Evolutionary conservation across 352 stramenopile species (phyloP).

Genomic region (Globisporangium abappressorium): DNA sequence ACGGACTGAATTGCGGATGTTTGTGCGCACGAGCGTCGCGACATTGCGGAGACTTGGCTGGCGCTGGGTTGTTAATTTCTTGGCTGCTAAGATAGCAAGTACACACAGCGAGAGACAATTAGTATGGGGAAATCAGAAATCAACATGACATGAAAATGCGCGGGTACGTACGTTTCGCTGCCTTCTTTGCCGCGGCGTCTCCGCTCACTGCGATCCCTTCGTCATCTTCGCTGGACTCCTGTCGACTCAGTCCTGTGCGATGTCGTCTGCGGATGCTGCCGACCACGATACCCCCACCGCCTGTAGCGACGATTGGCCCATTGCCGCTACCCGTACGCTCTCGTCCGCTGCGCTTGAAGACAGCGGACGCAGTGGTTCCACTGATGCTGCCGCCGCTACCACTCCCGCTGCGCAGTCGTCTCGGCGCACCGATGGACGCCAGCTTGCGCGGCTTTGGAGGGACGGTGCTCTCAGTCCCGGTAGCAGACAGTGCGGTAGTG

Average conservation of each 20-base stretch:
- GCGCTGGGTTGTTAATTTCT: slow-evolving; percentile 22
- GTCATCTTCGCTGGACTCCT: slow-evolving; percentile 35
- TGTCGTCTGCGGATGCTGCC: slow-evolving; percentile 15
- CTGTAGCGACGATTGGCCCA: background rate
- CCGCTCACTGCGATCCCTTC: slow-evolving; percentile 1
- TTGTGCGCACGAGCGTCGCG: slow-evolving; percentile 56
- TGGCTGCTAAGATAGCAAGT: slow-evolving; percentile 15
- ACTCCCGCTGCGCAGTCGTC: slow-evolving; percentile 50
- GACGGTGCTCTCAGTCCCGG: slow-evolving; percentile 11
- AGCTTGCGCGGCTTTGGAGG: slow-evolving; percentile 39
- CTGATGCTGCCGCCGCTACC: slow-evolving; percentile 43
- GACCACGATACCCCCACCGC: slow-evolving; percentile 12
- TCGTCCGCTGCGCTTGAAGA: slow-evolving; percentile 19
- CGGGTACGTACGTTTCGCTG: slow-evolving; percentile 9
- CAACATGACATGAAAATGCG: background rate
- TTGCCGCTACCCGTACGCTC: slow-evolving; percentile 29
- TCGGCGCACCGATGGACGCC: slow-evolving; percentile 18
- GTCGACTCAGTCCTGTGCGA: slow-evolving; percentile 10
- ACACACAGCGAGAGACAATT: background rate
- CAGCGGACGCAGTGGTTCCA: slow-evolving; percentile 16
- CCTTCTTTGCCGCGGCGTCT: slow-evolving; percentile 6
- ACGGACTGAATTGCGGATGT: slow-evolving; percentile 40
- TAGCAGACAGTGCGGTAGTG: background rate
- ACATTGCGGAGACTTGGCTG: slow-evolving; percentile 63
- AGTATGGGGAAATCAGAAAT: background rate